Conservation (phyloP, 225 moss, liverwort and hornwort genomes). For the Sphagnum contortum region DNA sequence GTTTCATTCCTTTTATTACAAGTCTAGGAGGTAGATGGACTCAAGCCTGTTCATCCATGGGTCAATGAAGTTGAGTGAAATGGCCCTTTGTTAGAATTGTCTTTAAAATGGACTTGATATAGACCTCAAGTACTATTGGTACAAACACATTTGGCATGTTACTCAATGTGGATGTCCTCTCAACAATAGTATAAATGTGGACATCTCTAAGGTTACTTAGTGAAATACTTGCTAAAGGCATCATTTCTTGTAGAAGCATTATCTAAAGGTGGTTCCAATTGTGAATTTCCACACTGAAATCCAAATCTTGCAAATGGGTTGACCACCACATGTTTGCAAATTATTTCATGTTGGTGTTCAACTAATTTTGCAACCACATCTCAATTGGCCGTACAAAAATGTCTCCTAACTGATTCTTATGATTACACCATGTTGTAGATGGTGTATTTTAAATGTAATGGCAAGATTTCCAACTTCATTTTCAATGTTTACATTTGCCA, state of each 20-base stretch:
- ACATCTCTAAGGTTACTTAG: too few relatives aligned
- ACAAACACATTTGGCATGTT: too few relatives aligned
- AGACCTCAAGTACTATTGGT: conserved; percentile 69
- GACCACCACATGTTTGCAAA: too few relatives aligned
- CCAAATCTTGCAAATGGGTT: too few relatives aligned
- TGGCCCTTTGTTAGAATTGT: conserved; percentile 97
- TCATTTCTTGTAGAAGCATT: too few relatives aligned
- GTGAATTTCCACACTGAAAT: too few relatives aligned
- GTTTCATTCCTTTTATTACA: conserved; percentile 9
- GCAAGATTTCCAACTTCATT: conserved; percentile 99
- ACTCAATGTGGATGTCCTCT: too few relatives aligned
- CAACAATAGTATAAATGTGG: too few relatives aligned
- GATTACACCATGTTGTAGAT: conserved; percentile 53
- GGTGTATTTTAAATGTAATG: conserved; percentile 99
- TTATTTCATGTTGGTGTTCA: too few relatives aligned
- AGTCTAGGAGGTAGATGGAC: conserved; percentile 95
- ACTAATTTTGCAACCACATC: too few relatives aligned
- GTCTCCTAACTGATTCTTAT: not conserved
- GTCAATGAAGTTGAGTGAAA: conserved; percentile 99
- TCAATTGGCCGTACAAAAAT: not conserved
- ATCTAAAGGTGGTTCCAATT: too few relatives aligned
- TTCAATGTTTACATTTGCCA: conserved; percentile 92
- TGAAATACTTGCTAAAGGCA: too few relatives aligned
- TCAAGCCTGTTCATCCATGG: conserved; percentile 95
- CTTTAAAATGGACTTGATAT: conserved; percentile 91